phyloP scores from a whole-genome alignment of 164 flowering plant species.

The Vitis vinifera region ASM3070453v1 NC_081809.1:467501-468000 shows the following conservation, averaged over 20 bases:
- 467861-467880: background rate
- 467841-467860: slow-evolving; percentile 11
- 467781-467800: background rate
- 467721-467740: too few relatives aligned
- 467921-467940: background rate
- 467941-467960: slow-evolving; percentile 31
- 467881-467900: background rate
- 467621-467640: too few relatives aligned
- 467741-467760: background rate
- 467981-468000: slow-evolving; percentile 43
- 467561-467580: too few relatives aligned
- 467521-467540: too few relatives aligned
- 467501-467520: too few relatives aligned
- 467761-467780: background rate
- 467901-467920: background rate
- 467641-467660: too few relatives aligned
- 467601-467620: too few relatives aligned
- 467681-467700: too few relatives aligned
- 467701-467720: too few relatives aligned
- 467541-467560: too few relatives aligned
- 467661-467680: too few relatives aligned
- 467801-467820: background rate
- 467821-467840: slow-evolving; percentile 16
- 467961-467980: slow-evolving; percentile 42
- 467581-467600: too few relatives aligned